Percentiles rank a stretch among this genome's conserved stretches.
Evolutionary conservation across 768 basidiomycete species (phyloP).

Genomic region (Dictyophora rubrovolvata): DNA sequence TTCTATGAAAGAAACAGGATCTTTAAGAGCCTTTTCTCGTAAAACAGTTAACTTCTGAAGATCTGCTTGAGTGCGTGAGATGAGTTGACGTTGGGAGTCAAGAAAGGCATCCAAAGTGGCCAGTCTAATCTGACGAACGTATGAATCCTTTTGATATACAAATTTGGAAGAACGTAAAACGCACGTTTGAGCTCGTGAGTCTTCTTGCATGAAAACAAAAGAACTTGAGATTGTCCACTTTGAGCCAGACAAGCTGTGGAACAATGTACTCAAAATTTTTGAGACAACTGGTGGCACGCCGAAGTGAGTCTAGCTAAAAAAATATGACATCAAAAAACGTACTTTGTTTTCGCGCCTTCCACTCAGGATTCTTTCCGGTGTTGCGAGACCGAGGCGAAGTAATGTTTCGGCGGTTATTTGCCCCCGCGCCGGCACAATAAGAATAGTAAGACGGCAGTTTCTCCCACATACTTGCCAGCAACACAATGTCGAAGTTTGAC

Average conservation of each 20-base stretch:
- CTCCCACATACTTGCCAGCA: conserved; percentile 2
- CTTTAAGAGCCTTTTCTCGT: conserved; percentile 26
- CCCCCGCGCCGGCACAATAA: neutral
- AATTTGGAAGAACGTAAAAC: neutral
- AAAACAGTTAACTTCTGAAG: conserved; percentile 44
- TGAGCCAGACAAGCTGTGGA: too few species aligned
- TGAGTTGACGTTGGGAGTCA: conserved; percentile 40
- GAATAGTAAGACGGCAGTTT: neutral
- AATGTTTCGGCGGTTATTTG: neutral
- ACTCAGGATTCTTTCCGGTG: neutral
- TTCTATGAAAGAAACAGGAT: conserved; percentile 25
- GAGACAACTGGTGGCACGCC: too few species aligned
- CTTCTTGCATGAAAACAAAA: neutral
- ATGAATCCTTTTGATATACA: neutral
- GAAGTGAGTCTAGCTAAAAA: neutral
- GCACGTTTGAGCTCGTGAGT: conserved; percentile 7
- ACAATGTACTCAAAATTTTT: too few species aligned
- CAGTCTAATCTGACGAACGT: conserved; percentile 5
- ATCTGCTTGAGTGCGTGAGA: conserved; percentile 53
- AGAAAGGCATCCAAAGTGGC: conserved; percentile 9
- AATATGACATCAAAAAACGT: neutral
- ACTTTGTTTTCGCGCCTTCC: neutral
- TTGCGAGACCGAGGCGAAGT: neutral
- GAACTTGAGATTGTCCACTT: neutral
- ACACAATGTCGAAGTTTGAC: conserved; percentile 46